Percentiles rank a stretch among this genome's conserved stretches.
phyloP scores from a whole-genome alignment of 2,329 filamentous ascomycete species.

The Pestalotiopsis sp. region DNA sequence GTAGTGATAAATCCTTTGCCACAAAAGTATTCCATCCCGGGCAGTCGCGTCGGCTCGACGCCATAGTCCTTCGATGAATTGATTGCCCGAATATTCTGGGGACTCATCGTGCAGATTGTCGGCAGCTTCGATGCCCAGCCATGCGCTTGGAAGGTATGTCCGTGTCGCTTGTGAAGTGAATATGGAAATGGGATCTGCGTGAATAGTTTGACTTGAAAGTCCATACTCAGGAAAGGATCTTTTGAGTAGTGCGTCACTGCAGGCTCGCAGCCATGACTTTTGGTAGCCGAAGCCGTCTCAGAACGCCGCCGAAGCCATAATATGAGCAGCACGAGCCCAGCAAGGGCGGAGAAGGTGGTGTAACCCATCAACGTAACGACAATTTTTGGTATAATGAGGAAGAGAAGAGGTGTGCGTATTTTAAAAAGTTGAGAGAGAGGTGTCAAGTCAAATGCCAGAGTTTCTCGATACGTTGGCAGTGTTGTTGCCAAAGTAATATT shows the following conservation, averaged over 20 bases:
- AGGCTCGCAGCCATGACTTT: slow-evolving; percentile 11
- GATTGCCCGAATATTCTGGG: slow-evolving; percentile 9
- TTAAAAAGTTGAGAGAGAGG: not conserved
- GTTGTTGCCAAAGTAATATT: not conserved
- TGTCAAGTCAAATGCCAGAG: not conserved
- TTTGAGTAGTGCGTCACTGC: slow-evolving; percentile 12
- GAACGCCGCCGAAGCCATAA: slow-evolving; percentile 12
- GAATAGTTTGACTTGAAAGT: slow-evolving; percentile 16
- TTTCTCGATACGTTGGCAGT: not conserved
- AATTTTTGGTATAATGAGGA: not conserved
- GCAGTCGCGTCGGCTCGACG: slow-evolving; percentile 15
- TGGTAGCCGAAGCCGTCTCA: not conserved
- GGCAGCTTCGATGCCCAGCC: slow-evolving; percentile 8
- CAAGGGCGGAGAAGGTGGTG: slow-evolving; percentile 5
- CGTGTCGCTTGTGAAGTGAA: slow-evolving; percentile 7
- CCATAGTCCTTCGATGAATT: slow-evolving; percentile 17
- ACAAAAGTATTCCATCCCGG: slow-evolving; percentile 15
- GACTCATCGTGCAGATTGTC: slow-evolving; percentile 3
- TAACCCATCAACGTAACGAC: slow-evolving; percentile 9
- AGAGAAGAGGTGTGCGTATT: not conserved
- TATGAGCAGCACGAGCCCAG: slow-evolving; percentile 7
- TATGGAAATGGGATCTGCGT: slow-evolving; percentile 9
- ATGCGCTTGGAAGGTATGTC: slow-evolving; percentile 11
- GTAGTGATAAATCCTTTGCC: slow-evolving; percentile 17
- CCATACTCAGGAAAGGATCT: slow-evolving; percentile 14